Percentiles rank a stretch among this genome's conserved stretches.
phyloP scores from a whole-genome alignment of 2,329 filamentous ascomycete genomes.

The Microdochium nivale region DNA sequence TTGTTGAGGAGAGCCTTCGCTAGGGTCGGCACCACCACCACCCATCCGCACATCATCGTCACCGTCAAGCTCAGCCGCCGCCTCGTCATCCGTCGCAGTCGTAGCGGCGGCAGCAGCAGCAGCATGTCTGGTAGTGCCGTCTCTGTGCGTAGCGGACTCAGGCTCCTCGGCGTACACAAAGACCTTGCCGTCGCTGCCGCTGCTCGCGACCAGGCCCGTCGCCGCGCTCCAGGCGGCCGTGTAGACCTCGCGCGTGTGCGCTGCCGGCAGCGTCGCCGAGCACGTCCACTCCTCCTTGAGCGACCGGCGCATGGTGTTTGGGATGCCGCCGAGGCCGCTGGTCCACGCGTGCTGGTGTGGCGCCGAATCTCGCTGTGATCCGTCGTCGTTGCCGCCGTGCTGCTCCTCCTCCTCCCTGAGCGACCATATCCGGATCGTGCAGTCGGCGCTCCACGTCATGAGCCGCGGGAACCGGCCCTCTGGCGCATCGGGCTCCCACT shows the following conservation, averaged over 20 bases:
- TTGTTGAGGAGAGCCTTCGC: no score
- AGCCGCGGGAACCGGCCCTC: constrained; percentile 49
- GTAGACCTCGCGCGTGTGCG: constrained; percentile 77
- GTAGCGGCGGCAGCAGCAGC: constrained; percentile 3
- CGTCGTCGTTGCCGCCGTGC: constrained; percentile 32
- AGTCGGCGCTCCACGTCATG: constrained; percentile 78
- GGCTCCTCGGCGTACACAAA: constrained; percentile 64
- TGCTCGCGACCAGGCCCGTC: constrained; percentile 74
- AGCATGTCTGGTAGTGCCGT: no score
- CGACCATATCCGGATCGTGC: constrained; percentile 71
- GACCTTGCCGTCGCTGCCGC: constrained; percentile 77
- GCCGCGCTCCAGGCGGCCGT: constrained; percentile 73
- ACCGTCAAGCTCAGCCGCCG: constrained; percentile 19
- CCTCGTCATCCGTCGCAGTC: constrained; percentile 10
- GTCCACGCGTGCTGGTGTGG: constrained; percentile 23
- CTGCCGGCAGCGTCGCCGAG: constrained; percentile 63
- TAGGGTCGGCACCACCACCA: constrained; percentile 10
- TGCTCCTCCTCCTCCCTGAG: constrained; percentile 46
- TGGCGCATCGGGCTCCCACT: constrained; percentile 50
- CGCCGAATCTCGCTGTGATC: constrained; percentile 7
- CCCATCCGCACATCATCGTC: constrained; percentile 17
- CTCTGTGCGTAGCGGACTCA: constrained; percentile 6
- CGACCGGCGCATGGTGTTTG: constrained; percentile 79
- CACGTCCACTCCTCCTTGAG: constrained; percentile 79
- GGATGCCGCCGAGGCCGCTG: constrained; percentile 51